Conservation (phyloP, 2,329 filamentous ascomycete genomes). For the Beauveria sp. region DNA sequence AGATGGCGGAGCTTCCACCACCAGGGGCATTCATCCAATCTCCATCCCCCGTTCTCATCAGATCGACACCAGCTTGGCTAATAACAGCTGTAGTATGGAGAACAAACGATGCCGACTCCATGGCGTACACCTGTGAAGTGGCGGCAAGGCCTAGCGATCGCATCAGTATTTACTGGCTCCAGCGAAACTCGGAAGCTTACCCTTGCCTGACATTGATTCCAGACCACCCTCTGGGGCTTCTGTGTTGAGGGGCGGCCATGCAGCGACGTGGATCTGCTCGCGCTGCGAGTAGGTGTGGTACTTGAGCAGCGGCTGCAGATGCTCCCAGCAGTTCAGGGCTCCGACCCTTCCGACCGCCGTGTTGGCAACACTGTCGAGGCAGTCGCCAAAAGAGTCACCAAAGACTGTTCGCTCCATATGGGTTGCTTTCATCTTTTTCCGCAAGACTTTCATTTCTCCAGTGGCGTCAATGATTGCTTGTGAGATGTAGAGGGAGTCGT, state of each 20-base stretch:
- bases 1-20: not conserved
- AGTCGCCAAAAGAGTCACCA: constrained; percentile 46
- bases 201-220: not conserved
- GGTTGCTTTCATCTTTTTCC: constrained; percentile 51
- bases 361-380: constrained; percentile 39
- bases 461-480: constrained; percentile 44
- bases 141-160: not conserved
- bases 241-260: constrained; percentile 37
- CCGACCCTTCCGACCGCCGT: constrained; percentile 43
- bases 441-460: constrained; percentile 43
- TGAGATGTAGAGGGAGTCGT: constrained; percentile 44
- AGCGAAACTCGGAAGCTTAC: not conserved
- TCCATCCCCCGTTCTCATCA: not conserved
- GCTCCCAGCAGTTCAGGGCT: constrained; percentile 48
- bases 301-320: constrained; percentile 44
- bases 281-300: constrained; percentile 37
- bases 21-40: not conserved
- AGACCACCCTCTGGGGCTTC: not conserved
- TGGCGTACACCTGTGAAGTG: not conserved
- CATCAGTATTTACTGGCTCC: not conserved
- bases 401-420: constrained; percentile 49
- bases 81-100: not conserved
- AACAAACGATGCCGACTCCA: not conserved
- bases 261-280: constrained; percentile 47
- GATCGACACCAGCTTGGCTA: not conserved